These are phyloP conservation scores for Trametes cinnabarina DNA, from an alignment of 768 basidiomycete species.

Conservation along the genomic window DNA sequence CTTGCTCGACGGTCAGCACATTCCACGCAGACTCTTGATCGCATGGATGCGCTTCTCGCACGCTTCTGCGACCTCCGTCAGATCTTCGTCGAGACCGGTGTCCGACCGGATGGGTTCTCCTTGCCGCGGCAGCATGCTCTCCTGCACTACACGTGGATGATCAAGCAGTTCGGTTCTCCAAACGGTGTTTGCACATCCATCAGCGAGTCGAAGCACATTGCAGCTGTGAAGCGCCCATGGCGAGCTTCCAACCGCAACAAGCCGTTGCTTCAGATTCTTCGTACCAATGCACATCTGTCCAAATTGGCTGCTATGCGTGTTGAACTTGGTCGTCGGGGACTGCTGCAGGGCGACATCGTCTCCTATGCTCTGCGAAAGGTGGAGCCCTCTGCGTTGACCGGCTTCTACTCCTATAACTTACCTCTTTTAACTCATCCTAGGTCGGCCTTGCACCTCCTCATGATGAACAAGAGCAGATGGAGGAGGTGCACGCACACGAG, in stretches of 20 bases:
- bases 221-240: conserved; percentile 26
- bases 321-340: conserved; percentile 3
- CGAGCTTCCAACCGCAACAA: conserved; percentile 19
- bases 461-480: too few relatives aligned
- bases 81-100: conserved; percentile 12
- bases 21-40: not conserved
- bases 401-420: too few relatives aligned
- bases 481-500: too few relatives aligned
- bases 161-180: conserved; percentile 25
- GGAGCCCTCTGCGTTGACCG: too few relatives aligned
- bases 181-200: conserved; percentile 22
- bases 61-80: conserved; percentile 4
- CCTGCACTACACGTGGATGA: conserved; percentile 23
- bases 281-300: conserved; percentile 9
- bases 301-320: conserved; percentile 8
- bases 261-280: conserved; percentile 23
- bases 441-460: too few relatives aligned
- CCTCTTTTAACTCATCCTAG: too few relatives aligned
- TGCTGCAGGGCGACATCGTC: too few relatives aligned
- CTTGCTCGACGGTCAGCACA: conserved; percentile 8
- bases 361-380: too few relatives aligned
- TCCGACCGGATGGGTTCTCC: conserved; percentile 14
- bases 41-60: conserved; percentile 9
- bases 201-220: conserved; percentile 15
- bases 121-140: conserved; percentile 30